phyloP scores from a whole-genome alignment of 441 rosid species.

The Erysimum cheiri region DNA sequence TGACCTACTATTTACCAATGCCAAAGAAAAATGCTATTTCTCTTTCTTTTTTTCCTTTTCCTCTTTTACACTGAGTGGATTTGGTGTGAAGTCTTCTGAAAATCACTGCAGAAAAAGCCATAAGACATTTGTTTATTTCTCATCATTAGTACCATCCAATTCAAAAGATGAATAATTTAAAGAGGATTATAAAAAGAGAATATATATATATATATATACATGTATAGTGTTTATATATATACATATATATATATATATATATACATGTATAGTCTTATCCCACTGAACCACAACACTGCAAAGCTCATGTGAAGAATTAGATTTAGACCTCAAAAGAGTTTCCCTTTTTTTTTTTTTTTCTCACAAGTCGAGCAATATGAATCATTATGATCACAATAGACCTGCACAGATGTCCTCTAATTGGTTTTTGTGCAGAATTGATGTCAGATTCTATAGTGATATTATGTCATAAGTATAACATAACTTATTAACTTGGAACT shows the following conservation, averaged over 20 bases:
- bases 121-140: conserved; percentile 39
- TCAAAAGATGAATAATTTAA: conserved; percentile 39
- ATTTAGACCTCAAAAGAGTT: conserved; percentile 38
- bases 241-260: too few species aligned
- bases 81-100: conserved; percentile 46
- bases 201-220: background rate
- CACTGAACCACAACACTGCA: conserved; percentile 42
- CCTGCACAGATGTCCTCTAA: conserved; percentile 31
- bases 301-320: conserved; percentile 41
- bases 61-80: conserved; percentile 37
- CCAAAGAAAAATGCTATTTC: conserved; percentile 20
- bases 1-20: conserved; percentile 33
- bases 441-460: conserved; percentile 29
- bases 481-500: conserved; percentile 35
- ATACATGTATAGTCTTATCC: conserved; percentile 39
- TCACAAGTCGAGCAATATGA: conserved; percentile 28
- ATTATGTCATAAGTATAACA: conserved; percentile 2
- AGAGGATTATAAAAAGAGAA: background rate
- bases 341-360: conserved; percentile 1
- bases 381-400: conserved; percentile 39
- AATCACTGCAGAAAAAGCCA: conserved; percentile 43
- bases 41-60: background rate
- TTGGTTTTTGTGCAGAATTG: conserved; percentile 13
- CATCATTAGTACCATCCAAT: conserved; percentile 44
- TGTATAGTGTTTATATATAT: too few species aligned